Evolutionary conservation across 805 yeast species (phyloP).

Genomic region (Nadsonia fulvescens): DNA sequence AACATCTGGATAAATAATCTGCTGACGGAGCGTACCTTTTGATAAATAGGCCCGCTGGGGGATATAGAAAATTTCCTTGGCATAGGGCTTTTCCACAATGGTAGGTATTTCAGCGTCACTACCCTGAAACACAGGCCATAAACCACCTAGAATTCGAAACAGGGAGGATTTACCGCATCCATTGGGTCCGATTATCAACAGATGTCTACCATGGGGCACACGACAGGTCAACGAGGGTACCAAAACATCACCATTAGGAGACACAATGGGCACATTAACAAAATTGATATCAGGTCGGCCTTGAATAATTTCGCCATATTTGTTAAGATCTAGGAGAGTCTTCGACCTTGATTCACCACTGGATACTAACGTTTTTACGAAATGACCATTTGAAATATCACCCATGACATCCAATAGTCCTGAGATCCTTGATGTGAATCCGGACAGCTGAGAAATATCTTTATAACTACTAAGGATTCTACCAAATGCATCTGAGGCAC

Average conservation of each 20-base stretch:
- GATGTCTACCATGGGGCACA: conserved; percentile 65
- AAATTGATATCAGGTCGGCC: conserved; percentile 41
- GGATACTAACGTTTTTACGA: conserved; percentile 14
- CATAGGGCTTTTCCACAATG: conserved; percentile 48
- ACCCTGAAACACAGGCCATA: conserved; percentile 65
- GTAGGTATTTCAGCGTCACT: too few relatives aligned
- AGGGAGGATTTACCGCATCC: conserved; percentile 92
- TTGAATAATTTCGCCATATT: conserved; percentile 1
- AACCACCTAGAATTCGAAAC: conserved; percentile 77
- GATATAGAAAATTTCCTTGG: conserved; percentile 59
- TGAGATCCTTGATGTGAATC: conserved; percentile 60
- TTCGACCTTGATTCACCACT: conserved; percentile 8
- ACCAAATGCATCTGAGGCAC: conserved; percentile 79
- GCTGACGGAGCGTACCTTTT: conserved; percentile 66
- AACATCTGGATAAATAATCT: conserved; percentile 74
- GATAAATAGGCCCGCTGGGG: conserved; percentile 87
- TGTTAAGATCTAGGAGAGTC: conserved; percentile 8
- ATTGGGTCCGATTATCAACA: conserved; percentile 85
- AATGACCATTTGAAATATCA: conserved; percentile 25
- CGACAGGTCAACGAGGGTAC: conserved; percentile 50
- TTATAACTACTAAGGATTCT: conserved; percentile 71
- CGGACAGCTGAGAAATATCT: conserved; percentile 65
- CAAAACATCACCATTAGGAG: conserved; percentile 67
- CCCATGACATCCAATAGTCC: conserved; percentile 49
- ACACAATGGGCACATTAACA: conserved; percentile 57